phyloP scores from a whole-genome alignment of 352 stramenopile species.

The Pythium periplocum region DNA sequence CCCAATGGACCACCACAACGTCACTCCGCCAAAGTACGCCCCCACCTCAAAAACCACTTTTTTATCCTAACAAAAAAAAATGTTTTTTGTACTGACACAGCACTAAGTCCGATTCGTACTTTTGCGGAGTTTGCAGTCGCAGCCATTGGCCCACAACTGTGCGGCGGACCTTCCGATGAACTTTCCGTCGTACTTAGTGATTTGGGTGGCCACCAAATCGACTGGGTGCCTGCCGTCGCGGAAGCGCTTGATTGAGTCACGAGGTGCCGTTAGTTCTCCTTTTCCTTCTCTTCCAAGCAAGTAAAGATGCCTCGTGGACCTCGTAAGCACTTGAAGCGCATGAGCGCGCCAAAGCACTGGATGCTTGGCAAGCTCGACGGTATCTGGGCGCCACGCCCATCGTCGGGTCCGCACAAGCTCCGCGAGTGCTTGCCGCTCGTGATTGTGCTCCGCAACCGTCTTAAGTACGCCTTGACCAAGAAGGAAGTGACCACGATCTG shows the following conservation, averaged over 20 bases:
- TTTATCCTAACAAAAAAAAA: constrained; percentile 5
- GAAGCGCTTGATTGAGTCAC: too few species aligned
- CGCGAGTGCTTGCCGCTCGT: constrained; percentile 97
- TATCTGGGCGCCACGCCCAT: constrained; percentile 92
- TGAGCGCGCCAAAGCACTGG: constrained; percentile 85
- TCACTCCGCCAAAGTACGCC: constrained; percentile 1
- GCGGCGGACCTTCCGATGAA: neutral
- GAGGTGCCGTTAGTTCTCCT: constrained; percentile 17
- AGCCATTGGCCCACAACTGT: neutral
- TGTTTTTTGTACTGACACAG: neutral
- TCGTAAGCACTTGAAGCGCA: constrained; percentile 86
- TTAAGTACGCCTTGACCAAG: constrained; percentile 99
- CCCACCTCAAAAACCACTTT: too few species aligned
- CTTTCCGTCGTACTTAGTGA: neutral
- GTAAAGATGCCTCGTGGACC: constrained; percentile 75
- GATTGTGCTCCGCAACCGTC: constrained; percentile 98
- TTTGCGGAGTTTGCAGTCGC: too few species aligned
- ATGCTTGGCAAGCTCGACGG: constrained; percentile 89
- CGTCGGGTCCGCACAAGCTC: constrained; percentile 97
- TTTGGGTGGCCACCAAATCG: constrained; percentile 6
- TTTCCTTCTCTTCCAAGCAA: constrained; percentile 14
- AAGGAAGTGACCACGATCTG: constrained; percentile 99
- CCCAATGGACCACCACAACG: constrained; percentile 9
- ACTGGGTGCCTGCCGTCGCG: neutral
- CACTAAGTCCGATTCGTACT: too few species aligned